Base-by-base conservation (phyloP, 2,329 filamentous ascomycete species). In the Penicillium sp. region DNA sequence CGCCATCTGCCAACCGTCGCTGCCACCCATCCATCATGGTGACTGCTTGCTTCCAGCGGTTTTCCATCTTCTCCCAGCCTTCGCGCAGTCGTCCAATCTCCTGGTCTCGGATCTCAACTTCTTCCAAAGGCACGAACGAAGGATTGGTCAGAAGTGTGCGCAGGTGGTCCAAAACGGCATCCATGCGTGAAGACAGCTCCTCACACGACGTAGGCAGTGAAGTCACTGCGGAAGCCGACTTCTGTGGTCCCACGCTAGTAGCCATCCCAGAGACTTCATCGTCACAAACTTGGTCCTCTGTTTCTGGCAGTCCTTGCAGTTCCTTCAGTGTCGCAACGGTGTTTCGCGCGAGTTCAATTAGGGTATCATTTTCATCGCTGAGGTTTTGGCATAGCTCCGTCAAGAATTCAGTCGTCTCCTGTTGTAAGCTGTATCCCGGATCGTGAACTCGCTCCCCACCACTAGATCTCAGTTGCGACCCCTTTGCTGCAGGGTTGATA, bases 1-100 rank as follows among this genome's bases (percentile, higher is more conserved):
- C 76, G 14, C 76, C 77, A 42, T 80, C 71, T 7, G 75, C 72
- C 85, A 97, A 92, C 45, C 92, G 85, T 73, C 87, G 89, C 62
- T 93, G 88, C 94, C 95, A 98, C 37, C 90, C 88, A 66, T 97
- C 92, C 81, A 99, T 96, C 79, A 99, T 87, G 38, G 87, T 84
- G 13, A 98, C 88, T 0, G 95, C 92, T 73, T 98, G 94, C 66
- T 87, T 89, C 92, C 95, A 97, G 55, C 93, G 86, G 25, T 82
- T 85, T 76, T 98, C 93, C 91, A 98, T 97, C 77, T 90, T 93
- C 74, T 96, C 91, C 89, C 94, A 96, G 16, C 93, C 92, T 58
- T 90, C 86, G 57, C 92, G 87, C 52, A 99, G 82, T 55, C 91
- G 86, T 55, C 85, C 84, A 65, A 99, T 98, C 74, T 97, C 93